Base-by-base conservation (phyloP, 2,329 filamentous ascomycete species). In the Claviceps pazoutovae region DNA sequence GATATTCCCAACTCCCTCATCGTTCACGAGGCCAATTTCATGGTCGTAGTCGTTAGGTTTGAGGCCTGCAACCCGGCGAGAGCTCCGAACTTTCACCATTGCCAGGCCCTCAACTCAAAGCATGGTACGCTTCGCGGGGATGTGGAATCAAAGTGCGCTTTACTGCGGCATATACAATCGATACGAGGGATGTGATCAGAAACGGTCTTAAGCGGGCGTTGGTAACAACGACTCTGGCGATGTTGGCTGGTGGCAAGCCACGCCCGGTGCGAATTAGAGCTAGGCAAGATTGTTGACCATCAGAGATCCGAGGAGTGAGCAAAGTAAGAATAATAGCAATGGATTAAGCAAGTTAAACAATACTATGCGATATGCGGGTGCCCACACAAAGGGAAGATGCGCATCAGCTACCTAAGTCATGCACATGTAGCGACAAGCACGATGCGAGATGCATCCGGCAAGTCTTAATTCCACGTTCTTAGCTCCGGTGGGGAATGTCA, bases 11-110 rank as follows among this genome's bases (percentile, higher is more conserved):
- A 39, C 41, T 46, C 44, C 58, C 60, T 71, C 71, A 52, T 73
- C 69, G 64, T 88, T 83, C 57, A 86, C 72, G 39, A 90, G 77
- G 57, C 64, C 68, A 61, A 90, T 89, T 64, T 83, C 81, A 66
- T 87, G 84, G 60, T 84, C 81, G 61, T 83, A 84, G 58, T 84
- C 79, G 62, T 68, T 70, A 56, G 82, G 78, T 63, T 75, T 74
- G 53, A 81, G 70, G 52, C 71, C 69, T 49, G 71, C 63, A 39
- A 71, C 75, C 60, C 80, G 78, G 60, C 79, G 79, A 56, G 75
- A 79, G 57, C 70, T 74, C 58, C 72, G 61, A 56, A 68, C 63
- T 58, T 58, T 67, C 51, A 64, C 53, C 62, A 66, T 66, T 48
- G 55, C 57, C 51, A 54, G 36, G 47, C 55, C 54, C 54, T 53